Percentiles rank a stretch among this genome's conserved stretches.
Conservation (phyloP, 441 rosid species). For the Populus tomentosa region DNA sequence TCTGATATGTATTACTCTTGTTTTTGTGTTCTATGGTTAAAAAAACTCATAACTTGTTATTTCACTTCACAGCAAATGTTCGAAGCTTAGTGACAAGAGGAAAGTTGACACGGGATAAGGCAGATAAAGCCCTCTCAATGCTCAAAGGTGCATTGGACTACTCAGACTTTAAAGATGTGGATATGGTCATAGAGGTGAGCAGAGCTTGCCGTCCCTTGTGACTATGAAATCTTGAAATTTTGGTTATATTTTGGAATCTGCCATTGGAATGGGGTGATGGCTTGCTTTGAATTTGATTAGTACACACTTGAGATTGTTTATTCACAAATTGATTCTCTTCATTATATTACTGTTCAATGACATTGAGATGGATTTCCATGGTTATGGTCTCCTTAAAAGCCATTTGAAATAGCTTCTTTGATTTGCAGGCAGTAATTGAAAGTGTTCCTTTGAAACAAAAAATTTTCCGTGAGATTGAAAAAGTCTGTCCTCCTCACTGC, state of each 20-base stretch:
- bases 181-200: constrained; percentile 91
- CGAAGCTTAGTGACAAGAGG: constrained; percentile 67
- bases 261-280: neutral
- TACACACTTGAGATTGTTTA: neutral
- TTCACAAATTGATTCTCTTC: constrained; percentile 1
- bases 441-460: constrained; percentile 77
- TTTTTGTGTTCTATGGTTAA: neutral
- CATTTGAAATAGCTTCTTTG: constrained; percentile 14
- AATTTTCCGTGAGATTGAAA: constrained; percentile 77
- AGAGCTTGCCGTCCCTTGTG: neutral
- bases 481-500: constrained; percentile 73
- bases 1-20: neutral
- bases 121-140: constrained; percentile 69
- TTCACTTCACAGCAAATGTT: constrained; percentile 58
- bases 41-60: constrained; percentile 8
- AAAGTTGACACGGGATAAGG: constrained; percentile 64
- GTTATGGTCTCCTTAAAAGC: constrained; percentile 3
- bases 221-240: neutral
- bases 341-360: neutral
- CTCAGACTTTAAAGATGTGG: constrained; percentile 79
- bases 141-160: constrained; percentile 84
- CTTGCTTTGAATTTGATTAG: neutral
- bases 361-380: constrained; percentile 8
- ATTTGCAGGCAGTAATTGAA: constrained; percentile 89
- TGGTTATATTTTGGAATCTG: neutral